Evolutionary conservation across 1,139 yeast species (phyloP), one percentile per base, ranked within the genome.

Genomic region (Yamadazyma triangularis): DNA sequence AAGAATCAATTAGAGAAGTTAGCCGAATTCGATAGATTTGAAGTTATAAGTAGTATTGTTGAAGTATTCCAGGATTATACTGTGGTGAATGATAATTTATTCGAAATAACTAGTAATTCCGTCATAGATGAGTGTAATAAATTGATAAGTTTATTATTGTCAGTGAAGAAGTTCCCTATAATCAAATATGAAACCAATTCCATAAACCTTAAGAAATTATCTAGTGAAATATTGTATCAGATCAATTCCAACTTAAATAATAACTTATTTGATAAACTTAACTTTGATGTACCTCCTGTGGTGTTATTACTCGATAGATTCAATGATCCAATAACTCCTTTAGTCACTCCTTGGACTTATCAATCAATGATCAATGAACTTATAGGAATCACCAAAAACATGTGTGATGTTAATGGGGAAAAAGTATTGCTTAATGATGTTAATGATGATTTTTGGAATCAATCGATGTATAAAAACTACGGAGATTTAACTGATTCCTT

Each of bases 361-460:
- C 97, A 91, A 51, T 86, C 96, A 2, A 91, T 93, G 98, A 86
- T 91, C 12, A 95, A 91, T 53, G 97, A 93, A 51, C 70, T 87
- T 22, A 64, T 91, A 24, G 95, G 91, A 2, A 84, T 91, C 36
- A 63, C 68, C 13, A 82, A 87, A 50, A 91, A 91, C 46, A 73
- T 91, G 4, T 95, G 87, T 3, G 80, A 78, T 40, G 56, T 89
- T 32, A 38, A 50, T 7, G 41, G 45, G 4, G 65, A 60, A 31
- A 60, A 58, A 33, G 44, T 61, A 18, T 42, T 59, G 8, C 39
- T 63, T n/a, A 51, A 59, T 8, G 62, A 60, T 20, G n/a, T n/a
- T n/a, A 83, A 79, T 40, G 99, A 91, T 53, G 59, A 69, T 13
- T 91, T 91, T 49, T 91, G 75, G 56, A 64, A 68, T 25, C 88